Percentiles rank a stretch among this genome's conserved stretches.
Evolutionary conservation across 2,329 filamentous ascomycete genomes (phyloP).

Genomic region (Ramichloridium luteum): DNA sequence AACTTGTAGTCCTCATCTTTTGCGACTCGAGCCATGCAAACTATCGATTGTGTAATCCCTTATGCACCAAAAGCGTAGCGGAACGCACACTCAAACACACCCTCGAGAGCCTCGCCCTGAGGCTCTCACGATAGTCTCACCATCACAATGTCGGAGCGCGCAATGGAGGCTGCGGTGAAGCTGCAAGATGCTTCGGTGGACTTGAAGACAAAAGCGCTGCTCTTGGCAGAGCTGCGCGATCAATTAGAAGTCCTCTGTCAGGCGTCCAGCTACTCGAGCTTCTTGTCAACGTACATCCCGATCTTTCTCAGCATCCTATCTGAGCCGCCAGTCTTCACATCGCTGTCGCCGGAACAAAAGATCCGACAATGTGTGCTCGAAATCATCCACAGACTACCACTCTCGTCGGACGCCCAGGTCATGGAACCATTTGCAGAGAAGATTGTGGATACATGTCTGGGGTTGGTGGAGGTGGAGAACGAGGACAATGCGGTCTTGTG

Average conservation of each 20-base stretch:
- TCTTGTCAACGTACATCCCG: conserved; percentile 79
- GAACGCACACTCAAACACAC: no score
- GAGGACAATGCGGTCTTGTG: conserved; percentile 98
- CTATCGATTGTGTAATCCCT: no score
- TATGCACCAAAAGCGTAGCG: no score
- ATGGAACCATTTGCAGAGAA: conserved; percentile 82
- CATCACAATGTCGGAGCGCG: conserved; percentile 27
- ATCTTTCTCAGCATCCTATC: conserved; percentile 77
- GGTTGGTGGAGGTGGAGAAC: conserved; percentile 79
- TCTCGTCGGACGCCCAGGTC: conserved; percentile 49
- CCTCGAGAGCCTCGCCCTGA: background rate
- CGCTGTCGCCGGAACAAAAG: conserved; percentile 83
- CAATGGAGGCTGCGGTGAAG: conserved; percentile 36
- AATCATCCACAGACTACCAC: conserved; percentile 78
- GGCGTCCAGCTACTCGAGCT: conserved; percentile 62
- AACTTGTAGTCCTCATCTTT: no score
- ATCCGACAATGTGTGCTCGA: conserved; percentile 87
- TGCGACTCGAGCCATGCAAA: no score
- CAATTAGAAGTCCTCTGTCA: conserved; percentile 79
- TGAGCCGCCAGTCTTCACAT: conserved; percentile 81
- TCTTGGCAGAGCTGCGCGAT: conserved; percentile 78
- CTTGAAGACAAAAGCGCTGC: conserved; percentile 65
- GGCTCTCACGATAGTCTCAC: background rate
- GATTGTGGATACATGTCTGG: conserved; percentile 82
- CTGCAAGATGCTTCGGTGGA: conserved; percentile 43